phyloP scores from a whole-genome alignment of 768 basidiomycete genomes.

The Pilatotrama ljubarskyi region DNA sequence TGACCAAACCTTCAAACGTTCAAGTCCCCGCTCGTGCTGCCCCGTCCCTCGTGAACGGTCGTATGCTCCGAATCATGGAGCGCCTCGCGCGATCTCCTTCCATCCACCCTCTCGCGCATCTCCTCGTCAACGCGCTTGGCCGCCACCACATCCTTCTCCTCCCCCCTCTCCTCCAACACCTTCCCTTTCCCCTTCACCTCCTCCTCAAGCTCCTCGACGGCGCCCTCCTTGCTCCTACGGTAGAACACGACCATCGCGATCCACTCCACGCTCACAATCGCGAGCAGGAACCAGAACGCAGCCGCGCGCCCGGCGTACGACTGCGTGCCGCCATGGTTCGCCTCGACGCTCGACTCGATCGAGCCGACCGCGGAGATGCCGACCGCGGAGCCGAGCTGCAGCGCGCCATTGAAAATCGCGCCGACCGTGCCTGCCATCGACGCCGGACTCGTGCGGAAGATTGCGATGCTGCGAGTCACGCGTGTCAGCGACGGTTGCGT shows the following conservation, averaged over 20 bases:
- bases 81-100: no score
- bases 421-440: constrained; percentile 54
- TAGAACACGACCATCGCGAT: constrained; percentile 39
- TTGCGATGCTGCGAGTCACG: constrained; percentile 42
- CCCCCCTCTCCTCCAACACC: neutral
- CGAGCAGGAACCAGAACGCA: constrained; percentile 37
- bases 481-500: neutral
- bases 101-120: no score
- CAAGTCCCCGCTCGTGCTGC: no score
- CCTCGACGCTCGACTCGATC: constrained; percentile 48
- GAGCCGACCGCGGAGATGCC: constrained; percentile 50
- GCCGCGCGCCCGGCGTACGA: constrained; percentile 44
- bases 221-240: constrained; percentile 20
- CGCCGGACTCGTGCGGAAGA: constrained; percentile 49
- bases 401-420: constrained; percentile 55
- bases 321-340: constrained; percentile 31
- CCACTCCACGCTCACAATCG: constrained; percentile 34
- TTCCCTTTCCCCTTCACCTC: constrained; percentile 2
- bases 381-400: constrained; percentile 54
- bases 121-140: no score
- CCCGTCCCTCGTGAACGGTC: no score
- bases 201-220: constrained; percentile 1
- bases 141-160: neutral
- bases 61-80: no score
- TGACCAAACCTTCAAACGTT: no score